Conservation (phyloP, 2,329 filamentous ascomycete genomes). For the Ceratocystis papillata region DNA sequence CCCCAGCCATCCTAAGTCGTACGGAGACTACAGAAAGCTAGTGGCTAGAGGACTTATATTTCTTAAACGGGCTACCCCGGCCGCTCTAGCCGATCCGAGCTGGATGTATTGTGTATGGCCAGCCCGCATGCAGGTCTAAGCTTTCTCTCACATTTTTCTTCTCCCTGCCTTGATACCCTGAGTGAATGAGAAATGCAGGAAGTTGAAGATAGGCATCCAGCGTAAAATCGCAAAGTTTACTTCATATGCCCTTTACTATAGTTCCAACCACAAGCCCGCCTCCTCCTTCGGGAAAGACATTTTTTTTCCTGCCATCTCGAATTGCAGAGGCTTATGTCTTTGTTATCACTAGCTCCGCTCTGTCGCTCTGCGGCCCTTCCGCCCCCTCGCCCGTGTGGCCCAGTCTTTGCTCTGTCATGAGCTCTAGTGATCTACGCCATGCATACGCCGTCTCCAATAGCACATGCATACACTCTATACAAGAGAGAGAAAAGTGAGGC, state of each 20-base stretch:
- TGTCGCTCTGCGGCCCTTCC: constrained; percentile 4
- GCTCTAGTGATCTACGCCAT: constrained; percentile 6
- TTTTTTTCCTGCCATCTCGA: neutral
- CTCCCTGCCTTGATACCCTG: neutral
- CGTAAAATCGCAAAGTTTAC: too few species aligned
- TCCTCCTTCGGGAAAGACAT: neutral
- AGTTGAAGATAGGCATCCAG: too few species aligned
- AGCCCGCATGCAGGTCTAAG: neutral
- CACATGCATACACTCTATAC: neutral
- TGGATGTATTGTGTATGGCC: neutral
- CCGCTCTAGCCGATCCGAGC: constrained; percentile 9
- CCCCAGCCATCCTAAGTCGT: neutral
- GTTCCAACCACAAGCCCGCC: neutral
- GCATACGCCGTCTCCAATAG: neutral
- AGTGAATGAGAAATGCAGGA: neutral
- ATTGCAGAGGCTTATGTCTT: neutral
- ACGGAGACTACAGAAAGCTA: too few species aligned
- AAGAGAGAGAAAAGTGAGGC: neutral
- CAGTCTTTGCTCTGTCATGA: neutral
- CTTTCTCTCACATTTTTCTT: neutral
- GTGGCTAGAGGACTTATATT: neutral
- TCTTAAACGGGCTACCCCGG: neutral
- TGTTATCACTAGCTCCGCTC: neutral
- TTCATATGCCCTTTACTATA: neutral
- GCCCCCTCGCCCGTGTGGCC: neutral